phyloP scores from a whole-genome alignment of 129 eudicot species.

The sunflower (Helianthus annuus) region DNA sequence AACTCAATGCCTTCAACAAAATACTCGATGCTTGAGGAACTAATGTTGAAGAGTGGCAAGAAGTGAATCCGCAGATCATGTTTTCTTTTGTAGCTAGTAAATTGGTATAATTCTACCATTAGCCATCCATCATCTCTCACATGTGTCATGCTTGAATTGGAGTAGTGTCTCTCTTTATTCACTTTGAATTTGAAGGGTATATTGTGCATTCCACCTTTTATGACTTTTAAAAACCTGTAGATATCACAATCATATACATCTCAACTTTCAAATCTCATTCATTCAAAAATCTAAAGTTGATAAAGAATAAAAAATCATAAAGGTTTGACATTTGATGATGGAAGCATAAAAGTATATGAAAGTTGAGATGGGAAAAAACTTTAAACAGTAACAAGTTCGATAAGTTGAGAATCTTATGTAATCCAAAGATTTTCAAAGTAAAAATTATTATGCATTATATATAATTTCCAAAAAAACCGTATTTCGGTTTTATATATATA shows the following conservation, averaged over 20 bases:
- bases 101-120: neutral
- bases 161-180: no score
- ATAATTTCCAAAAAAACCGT: no score
- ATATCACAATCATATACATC: neutral
- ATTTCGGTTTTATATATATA: no score
- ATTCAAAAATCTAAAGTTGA: neutral
- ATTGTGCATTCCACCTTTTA: neutral
- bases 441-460: no score
- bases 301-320: neutral
- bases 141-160: no score
- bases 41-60: neutral
- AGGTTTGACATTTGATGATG: neutral
- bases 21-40: neutral
- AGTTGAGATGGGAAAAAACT: neutral
- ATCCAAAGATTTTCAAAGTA: no score
- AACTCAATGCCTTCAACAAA: constrained; percentile 20
- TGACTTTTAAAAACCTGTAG: neutral
- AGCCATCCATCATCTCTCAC: no score
- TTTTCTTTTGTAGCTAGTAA: neutral
- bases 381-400: no score
- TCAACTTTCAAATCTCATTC: neutral
- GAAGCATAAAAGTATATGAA: neutral
- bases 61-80: neutral
- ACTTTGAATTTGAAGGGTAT: neutral
- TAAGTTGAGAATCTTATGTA: no score